Conservation (phyloP, 2,329 filamentous ascomycete genomes). For the Cladobotryum mycophilum region DNA sequence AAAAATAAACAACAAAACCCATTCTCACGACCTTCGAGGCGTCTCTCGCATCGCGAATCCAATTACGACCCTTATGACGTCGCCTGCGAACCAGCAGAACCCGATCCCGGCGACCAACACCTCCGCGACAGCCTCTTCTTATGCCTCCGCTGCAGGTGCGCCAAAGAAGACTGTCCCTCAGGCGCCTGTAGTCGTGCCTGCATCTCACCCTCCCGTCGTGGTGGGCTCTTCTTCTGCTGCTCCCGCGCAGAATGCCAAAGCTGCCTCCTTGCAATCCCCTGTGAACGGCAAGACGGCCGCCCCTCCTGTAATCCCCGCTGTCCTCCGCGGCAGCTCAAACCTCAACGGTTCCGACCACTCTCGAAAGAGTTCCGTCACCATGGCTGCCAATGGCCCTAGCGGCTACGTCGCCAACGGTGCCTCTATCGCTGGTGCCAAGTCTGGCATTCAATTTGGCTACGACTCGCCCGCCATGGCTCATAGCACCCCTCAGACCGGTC, state of each 20-base stretch:
- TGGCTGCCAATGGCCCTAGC: conserved; percentile 74
- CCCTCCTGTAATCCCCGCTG: conserved; percentile 61
- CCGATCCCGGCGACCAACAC: conserved; percentile 51
- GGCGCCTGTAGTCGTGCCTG: conserved; percentile 55
- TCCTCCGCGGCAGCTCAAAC: conserved; percentile 55
- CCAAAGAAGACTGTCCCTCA: conserved; percentile 53
- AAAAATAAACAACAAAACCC: background rate
- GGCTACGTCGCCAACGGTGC: conserved; percentile 74
- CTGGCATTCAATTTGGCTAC: conserved; percentile 77
- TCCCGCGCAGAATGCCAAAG: conserved; percentile 51
- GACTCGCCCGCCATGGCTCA: conserved; percentile 62
- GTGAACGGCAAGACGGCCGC: conserved; percentile 79
- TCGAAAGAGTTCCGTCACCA: conserved; percentile 85
- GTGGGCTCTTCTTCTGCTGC: conserved; percentile 47
- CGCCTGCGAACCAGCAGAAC: conserved; percentile 50
- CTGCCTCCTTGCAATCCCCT: conserved; percentile 60
- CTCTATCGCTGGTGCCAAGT: conserved; percentile 49
- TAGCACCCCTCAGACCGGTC: conserved; percentile 56
- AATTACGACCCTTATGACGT: conserved; percentile 49
- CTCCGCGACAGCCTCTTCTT: conserved; percentile 56
- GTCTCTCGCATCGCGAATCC: conserved; percentile 24
- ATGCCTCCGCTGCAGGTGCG: conserved; percentile 61
- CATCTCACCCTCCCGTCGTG: conserved; percentile 48
- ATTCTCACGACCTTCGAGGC: conserved; percentile 14
- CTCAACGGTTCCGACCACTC: conserved; percentile 74